These are phyloP conservation scores for Raffaelea arxii DNA, from an alignment of 2,329 filamentous ascomycete species.

Conservation along the genomic window DNA sequence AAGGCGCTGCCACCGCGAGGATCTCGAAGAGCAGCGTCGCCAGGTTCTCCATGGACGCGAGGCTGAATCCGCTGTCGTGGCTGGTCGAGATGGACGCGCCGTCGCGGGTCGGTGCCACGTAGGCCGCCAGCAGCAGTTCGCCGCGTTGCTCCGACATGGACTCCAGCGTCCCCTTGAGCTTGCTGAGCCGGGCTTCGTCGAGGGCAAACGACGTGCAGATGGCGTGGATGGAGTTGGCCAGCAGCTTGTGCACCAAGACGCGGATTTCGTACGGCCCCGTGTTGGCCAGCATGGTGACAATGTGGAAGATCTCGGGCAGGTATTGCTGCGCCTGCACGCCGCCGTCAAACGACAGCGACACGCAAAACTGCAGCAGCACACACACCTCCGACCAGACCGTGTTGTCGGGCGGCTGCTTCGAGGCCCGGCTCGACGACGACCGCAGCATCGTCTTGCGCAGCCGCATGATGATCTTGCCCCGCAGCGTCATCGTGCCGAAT, in stretches of 20 bases:
- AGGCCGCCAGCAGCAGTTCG: slow-evolving; percentile 46
- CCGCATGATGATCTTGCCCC: slow-evolving; percentile 55
- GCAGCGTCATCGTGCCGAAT: slow-evolving; percentile 55
- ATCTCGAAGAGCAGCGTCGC: slow-evolving; percentile 54
- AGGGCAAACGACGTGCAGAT: slow-evolving; percentile 56
- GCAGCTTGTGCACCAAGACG: slow-evolving; percentile 49
- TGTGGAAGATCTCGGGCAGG: slow-evolving; percentile 59
- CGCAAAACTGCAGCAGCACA: slow-evolving; percentile 54
- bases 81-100: slow-evolving; percentile 43
- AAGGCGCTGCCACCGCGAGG: slow-evolving; percentile 53
- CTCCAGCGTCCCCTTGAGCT: slow-evolving; percentile 45
- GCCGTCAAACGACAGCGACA: slow-evolving; percentile 58
- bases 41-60: slow-evolving; percentile 50
- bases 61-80: slow-evolving; percentile 41
- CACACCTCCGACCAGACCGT: slow-evolving; percentile 62
- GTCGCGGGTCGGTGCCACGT: slow-evolving; percentile 36
- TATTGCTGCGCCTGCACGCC: slow-evolving; percentile 59
- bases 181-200: slow-evolving; percentile 47
- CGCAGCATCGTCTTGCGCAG: slow-evolving; percentile 58
- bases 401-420: slow-evolving; percentile 55
- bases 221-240: slow-evolving; percentile 59
- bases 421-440: slow-evolving; percentile 58
- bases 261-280: slow-evolving; percentile 50
- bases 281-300: slow-evolving; percentile 62
- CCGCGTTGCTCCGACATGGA: slow-evolving; percentile 49